Evolutionary conservation across 345 rosid species (phyloP).

Genomic region (Barbarea vulgaris): DNA sequence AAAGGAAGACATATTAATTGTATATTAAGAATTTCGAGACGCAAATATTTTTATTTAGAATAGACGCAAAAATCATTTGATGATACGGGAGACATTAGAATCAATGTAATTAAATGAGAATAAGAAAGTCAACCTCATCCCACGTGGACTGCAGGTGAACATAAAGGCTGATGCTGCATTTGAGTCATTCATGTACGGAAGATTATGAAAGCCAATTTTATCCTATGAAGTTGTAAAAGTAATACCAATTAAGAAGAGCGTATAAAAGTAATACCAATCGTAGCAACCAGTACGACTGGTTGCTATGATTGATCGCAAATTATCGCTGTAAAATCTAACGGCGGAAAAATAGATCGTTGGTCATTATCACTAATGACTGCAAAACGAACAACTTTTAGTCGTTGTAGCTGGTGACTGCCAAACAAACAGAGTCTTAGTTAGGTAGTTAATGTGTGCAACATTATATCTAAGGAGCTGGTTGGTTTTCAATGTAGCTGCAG

Average conservation of each 20-base stretch:
- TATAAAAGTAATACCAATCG: background rate
- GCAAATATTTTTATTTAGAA: background rate
- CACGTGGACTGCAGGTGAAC: conserved; percentile 18
- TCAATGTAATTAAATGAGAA: conserved; percentile 22
- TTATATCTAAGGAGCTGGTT: too few relatives aligned
- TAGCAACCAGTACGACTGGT: too few relatives aligned
- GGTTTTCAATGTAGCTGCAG: too few relatives aligned
- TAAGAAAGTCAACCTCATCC: conserved; percentile 21
- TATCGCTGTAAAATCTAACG: too few relatives aligned
- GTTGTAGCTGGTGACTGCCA: too few relatives aligned
- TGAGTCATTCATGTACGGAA: background rate
- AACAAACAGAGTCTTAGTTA: too few relatives aligned
- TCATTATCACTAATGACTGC: too few relatives aligned
- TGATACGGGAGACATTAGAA: conserved; percentile 19
- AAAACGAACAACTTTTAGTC: too few relatives aligned
- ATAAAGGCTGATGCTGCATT: background rate
- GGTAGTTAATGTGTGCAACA: too few relatives aligned
- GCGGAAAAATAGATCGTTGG: too few relatives aligned
- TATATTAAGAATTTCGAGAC: background rate
- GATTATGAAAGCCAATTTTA: background rate
- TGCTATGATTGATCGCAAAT: too few relatives aligned
- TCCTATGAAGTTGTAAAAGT: too few relatives aligned
- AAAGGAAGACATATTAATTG: background rate
- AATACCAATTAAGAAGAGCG: background rate
- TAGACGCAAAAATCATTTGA: conserved; percentile 19